A percentile compares a stretch with the other conserved stretches of the same genome.
phyloP scores from a whole-genome alignment of 768 basidiomycete species.

The Aureoboletus auriporus region DNA sequence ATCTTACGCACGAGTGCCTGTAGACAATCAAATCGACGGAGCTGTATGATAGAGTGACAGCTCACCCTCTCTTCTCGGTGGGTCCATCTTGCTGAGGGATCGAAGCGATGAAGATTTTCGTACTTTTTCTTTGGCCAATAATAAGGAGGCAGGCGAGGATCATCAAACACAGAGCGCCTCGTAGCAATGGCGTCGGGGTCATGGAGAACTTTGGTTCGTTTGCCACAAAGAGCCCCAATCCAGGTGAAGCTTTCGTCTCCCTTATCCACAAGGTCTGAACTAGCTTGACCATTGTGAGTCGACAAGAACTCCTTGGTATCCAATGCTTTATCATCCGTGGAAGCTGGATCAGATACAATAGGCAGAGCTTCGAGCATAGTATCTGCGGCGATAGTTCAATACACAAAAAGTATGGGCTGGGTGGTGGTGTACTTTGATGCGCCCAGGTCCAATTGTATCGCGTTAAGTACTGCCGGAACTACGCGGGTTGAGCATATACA shows the following conservation, averaged over 20 bases:
- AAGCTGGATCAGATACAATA: not conserved
- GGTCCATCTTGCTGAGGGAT: conserved; percentile 57
- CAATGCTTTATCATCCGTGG: not conserved
- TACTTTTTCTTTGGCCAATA: conserved; percentile 47
- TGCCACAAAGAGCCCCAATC: conserved; percentile 4
- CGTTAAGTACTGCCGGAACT: not conserved
- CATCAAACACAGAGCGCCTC: conserved; percentile 49
- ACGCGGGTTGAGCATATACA: not conserved
- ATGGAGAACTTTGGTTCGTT: not conserved
- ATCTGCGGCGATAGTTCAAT: not conserved
- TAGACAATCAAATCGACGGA: not conserved
- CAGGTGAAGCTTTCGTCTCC: conserved; percentile 1
- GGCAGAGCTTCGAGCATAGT: not conserved
- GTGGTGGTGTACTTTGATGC: too few relatives aligned
- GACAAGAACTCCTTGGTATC: not conserved
- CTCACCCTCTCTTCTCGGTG: conserved; percentile 48
- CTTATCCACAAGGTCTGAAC: conserved; percentile 10
- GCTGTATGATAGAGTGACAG: not conserved
- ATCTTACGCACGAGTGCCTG: conserved; percentile 50
- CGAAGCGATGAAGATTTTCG: conserved; percentile 55
- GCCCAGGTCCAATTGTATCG: too few relatives aligned
- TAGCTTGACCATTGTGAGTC: not conserved
- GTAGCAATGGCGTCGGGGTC: conserved; percentile 42
- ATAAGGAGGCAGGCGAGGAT: conserved; percentile 40
- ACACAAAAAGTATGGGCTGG: not conserved